Base-by-base conservation (phyloP, 257 asterid genomes). In the Eustoma russellianum region DNA sequence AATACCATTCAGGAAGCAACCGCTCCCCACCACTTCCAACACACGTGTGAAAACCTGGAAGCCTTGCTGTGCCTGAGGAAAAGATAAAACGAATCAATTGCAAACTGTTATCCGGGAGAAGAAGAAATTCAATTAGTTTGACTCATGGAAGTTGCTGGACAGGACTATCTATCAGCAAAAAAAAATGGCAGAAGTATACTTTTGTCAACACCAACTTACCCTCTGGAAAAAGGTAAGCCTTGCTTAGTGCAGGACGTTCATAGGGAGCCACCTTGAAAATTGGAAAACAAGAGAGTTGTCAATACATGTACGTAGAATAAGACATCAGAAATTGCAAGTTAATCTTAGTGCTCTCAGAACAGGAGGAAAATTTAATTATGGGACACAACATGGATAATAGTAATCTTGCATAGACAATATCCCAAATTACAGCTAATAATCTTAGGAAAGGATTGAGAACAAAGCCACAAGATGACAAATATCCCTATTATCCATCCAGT, bases 11-110 rank as follows among this genome's bases (percentile, higher is more conserved):
- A 19, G 98, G 96, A 64, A 82, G 89, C 44, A 73, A 83, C 73
- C 89, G 80, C 83, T 91, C 98, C 71, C 98, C 98, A 43, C 98
- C 98, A 82, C 98, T 77, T 70, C 98, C 98, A 77, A 91, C 98
- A 59, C 95, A 83, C 9, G 66, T 77, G 61, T 91, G 96, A 70
- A 91, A 91, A 48, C 98, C 98, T 19, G 96, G 96, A 63, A 91
- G 91, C 61, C 98, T 82, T 24, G 96, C 98, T 63, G 95, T 76
- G 63, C 96, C 98, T 91, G 78, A 65, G 59, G 62, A 66, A 38
- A 38, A 38, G 43, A 50, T n/a, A 38, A 50, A n/a, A 53, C 17
- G 33, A 13, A 57, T 34, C 10, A 28, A 59, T 48, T 11, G n/a
- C n/a, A 11, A 38, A 2, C 12, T 38, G 43, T 38, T 7, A 38